Evolutionary conservation across 805 yeast genomes (phyloP).

Genomic region (Candida andamanensis): DNA sequence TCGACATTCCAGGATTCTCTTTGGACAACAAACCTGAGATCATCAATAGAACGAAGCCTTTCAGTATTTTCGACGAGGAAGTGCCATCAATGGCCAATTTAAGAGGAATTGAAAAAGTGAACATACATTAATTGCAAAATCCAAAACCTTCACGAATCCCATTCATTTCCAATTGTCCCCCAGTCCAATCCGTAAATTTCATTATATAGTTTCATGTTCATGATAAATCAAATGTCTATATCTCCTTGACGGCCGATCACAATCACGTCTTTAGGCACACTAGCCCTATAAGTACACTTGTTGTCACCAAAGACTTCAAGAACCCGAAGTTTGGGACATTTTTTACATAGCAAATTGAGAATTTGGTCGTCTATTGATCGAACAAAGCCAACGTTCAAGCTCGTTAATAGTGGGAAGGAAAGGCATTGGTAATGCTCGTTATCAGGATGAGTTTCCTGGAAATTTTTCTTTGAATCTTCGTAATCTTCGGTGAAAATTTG

Average conservation of each 20-base stretch:
- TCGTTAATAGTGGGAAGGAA: conserved; percentile 54
- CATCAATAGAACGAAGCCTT: conserved; percentile 20
- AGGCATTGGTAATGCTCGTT: conserved; percentile 13
- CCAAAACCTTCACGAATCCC: too few relatives aligned
- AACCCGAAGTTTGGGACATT: conserved; percentile 58
- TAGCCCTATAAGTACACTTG: conserved; percentile 54
- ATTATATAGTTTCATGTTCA: too few relatives aligned
- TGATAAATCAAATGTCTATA: conserved; percentile 22
- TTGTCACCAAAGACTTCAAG: conserved; percentile 82
- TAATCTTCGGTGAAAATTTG: conserved; percentile 37
- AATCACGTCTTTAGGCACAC: conserved; percentile 47
- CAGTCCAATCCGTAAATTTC: too few relatives aligned
- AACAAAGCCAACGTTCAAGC: conserved; percentile 76
- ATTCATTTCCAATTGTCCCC: too few relatives aligned
- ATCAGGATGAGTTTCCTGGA: conserved; percentile 6
- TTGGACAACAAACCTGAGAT: conserved; percentile 32
- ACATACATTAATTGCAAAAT: too few relatives aligned
- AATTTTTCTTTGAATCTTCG: conserved; percentile 7
- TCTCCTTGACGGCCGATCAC: conserved; percentile 57
- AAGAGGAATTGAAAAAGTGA: conserved; percentile 61
- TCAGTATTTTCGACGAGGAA: conserved; percentile 16
- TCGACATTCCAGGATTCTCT: conserved; percentile 25
- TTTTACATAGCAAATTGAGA: conserved; percentile 50
- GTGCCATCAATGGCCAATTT: conserved; percentile 48
- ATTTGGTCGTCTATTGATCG: conserved; percentile 67